phyloP scores from a whole-genome alignment of 371 early-diverging fungal species.

The Catenaria anguillulae region DNA sequence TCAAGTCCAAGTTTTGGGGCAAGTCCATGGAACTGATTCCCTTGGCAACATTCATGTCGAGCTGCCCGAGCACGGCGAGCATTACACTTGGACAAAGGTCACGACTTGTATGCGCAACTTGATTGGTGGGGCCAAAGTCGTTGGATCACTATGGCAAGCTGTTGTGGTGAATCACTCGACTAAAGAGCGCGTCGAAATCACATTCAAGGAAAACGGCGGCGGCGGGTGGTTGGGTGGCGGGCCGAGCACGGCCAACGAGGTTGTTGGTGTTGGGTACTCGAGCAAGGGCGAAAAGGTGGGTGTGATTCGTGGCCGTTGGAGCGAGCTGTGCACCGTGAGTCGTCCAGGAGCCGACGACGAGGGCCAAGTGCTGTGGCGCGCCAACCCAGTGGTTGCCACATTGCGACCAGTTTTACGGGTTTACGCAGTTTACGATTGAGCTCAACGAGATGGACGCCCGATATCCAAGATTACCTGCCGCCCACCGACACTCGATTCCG shows the following conservation, averaged over 20 bases:
- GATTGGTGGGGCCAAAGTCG: slow-evolving; percentile 41
- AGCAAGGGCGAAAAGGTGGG: slow-evolving; percentile 22
- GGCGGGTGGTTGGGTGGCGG: slow-evolving; percentile 24
- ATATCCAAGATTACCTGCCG: slow-evolving; percentile 43
- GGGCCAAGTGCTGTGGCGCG: slow-evolving; percentile 60
- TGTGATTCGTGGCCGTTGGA: slow-evolving; percentile 39
- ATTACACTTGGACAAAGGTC: slow-evolving; percentile 54
- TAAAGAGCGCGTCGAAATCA: slow-evolving; percentile 37
- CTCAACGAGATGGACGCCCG: slow-evolving; percentile 38
- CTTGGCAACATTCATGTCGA: slow-evolving; percentile 47
- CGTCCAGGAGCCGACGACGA: slow-evolving; percentile 21
- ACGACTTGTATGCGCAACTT: slow-evolving; percentile 65
- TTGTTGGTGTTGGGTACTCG: slow-evolving; percentile 36
- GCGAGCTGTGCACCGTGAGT: slow-evolving; percentile 30
- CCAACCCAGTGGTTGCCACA: slow-evolving; percentile 50
- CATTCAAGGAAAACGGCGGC: slow-evolving; percentile 42
- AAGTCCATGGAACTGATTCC: slow-evolving; percentile 53
- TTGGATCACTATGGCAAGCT: slow-evolving; percentile 67
- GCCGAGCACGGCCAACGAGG: slow-evolving; percentile 44
- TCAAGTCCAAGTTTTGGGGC: slow-evolving; percentile 70
- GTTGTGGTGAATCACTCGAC: slow-evolving; percentile 50
- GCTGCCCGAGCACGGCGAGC: slow-evolving; percentile 42
- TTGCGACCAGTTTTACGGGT: slow-evolving; percentile 65
- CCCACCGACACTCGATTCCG: slow-evolving; percentile 76
- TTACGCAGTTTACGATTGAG: slow-evolving; percentile 66